Evolutionary conservation across 192 early-diverging fungal genomes (phyloP), one percentile per base, ranked within the genome.

Genomic region (Umbelopsis sp.): DNA sequence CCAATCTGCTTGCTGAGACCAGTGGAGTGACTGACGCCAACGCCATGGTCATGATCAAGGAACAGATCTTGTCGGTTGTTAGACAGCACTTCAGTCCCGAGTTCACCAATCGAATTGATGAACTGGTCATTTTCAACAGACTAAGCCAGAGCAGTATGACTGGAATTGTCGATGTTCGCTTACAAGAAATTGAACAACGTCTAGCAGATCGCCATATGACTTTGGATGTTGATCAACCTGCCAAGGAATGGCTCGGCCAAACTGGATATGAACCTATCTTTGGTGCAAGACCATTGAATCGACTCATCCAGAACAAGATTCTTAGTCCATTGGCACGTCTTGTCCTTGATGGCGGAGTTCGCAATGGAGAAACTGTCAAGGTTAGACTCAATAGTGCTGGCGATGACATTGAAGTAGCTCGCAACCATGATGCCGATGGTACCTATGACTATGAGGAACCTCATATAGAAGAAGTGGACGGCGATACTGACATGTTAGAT

Each of bases 261-360:
- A 75, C 86, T 49, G 87, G 95, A 18, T 99, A 98, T 74, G 94
- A 97, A 80, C 96, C 96, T 27, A 80, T 90, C 10, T 99, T 95
- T 79, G 98, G 98, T 72, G 98, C 97, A 6, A 86, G 98, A 16
- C 98, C 98, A 5, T 78, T 99, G 23, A 87, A 91, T 65, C 89
- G 98, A 65, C 93, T 92, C 74, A 82, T 99, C 55, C 94, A 99
- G 76, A 85, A 89, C 44, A 78, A 80, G 51, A 47, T 88, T 9
- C 69, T 88, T 41, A 86, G 85, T 67, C 87, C 83, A 41, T 73
- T 88, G 48, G 85, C 85, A 20, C 68, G 69, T 25, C 47, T 80
- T 4, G 84, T 86, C 41, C 80, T 86, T 48, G 81, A 86, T 53
- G 84, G 84, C 51, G 81, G 82, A 52, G 76, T 86, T 41, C 80